Evolutionary conservation across 441 rosid genomes (phyloP).

Genomic region (Erodium texanum): DNA sequence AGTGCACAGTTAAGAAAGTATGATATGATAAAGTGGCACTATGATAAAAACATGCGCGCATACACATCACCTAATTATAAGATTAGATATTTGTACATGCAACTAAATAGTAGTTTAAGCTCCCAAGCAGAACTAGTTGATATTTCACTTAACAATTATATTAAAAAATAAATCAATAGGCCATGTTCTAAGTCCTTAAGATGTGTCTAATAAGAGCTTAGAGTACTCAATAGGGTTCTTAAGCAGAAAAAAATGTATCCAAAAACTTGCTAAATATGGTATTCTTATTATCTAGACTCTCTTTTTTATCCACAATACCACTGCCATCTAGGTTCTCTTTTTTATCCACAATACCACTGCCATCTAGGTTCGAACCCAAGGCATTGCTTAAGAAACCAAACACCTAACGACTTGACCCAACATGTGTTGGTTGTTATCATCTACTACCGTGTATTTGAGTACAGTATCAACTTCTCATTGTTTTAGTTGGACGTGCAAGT

Average conservation of each 20-base stretch:
- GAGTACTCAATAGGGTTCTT: not conserved
- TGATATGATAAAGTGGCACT: not conserved
- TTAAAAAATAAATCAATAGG: not conserved
- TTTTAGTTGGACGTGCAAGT: not conserved
- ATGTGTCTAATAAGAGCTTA: not conserved
- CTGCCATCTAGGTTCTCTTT: not conserved
- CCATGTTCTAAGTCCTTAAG: not conserved
- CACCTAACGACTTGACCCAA: not conserved
- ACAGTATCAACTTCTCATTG: too few species aligned
- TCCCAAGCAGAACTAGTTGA: not conserved
- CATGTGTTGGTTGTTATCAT: not conserved
- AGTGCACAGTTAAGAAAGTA: not conserved
- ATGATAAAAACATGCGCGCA: not conserved
- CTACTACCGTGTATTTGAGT: not conserved
- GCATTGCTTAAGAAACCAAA: not conserved
- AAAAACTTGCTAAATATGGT: not conserved
- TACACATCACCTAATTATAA: not conserved
- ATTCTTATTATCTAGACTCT: not conserved
- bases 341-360: not conserved
- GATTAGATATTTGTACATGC: not conserved
- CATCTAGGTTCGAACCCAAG: not conserved
- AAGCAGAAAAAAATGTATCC: not conserved
- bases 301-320: not conserved
- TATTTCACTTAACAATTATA: not conserved
- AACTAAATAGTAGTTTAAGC: conserved; percentile 1